Evolutionary conservation across 192 early-diverging fungal species (phyloP).

Genomic region (Gonapodya prolifera): DNA sequence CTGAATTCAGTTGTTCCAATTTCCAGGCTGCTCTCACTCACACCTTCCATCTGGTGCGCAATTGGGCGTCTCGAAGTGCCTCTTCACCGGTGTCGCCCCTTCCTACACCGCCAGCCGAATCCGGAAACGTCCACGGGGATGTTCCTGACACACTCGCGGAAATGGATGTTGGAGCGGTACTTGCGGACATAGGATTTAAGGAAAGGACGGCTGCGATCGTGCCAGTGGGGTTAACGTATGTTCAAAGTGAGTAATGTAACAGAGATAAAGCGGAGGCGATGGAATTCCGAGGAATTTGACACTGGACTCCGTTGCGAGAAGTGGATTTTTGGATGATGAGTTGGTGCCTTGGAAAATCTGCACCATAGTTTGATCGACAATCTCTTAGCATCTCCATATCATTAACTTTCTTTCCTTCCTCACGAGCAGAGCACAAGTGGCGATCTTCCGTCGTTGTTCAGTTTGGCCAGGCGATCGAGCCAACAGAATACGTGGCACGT

Average conservation of each 20-base stretch:
- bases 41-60: neutral
- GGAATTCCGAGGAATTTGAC: too few relatives aligned
- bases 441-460: neutral
- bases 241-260: neutral
- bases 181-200: neutral
- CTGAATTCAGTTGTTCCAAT: neutral
- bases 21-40: neutral
- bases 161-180: neutral
- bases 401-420: too few relatives aligned
- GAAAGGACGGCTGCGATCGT: neutral
- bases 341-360: too few relatives aligned
- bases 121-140: neutral
- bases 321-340: too few relatives aligned
- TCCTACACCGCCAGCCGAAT: neutral
- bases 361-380: too few relatives aligned
- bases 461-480: neutral
- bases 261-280: too few relatives aligned
- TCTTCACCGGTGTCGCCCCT: neutral
- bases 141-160: neutral
- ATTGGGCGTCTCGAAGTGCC: neutral
- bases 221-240: neutral
- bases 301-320: too few relatives aligned
- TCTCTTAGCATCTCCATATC: too few relatives aligned
- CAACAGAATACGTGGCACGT: neutral
- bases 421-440: neutral